These are phyloP conservation scores for Beauveria caledonica DNA, from an alignment of 2,329 filamentous ascomycete species.

Conservation along the genomic window DNA sequence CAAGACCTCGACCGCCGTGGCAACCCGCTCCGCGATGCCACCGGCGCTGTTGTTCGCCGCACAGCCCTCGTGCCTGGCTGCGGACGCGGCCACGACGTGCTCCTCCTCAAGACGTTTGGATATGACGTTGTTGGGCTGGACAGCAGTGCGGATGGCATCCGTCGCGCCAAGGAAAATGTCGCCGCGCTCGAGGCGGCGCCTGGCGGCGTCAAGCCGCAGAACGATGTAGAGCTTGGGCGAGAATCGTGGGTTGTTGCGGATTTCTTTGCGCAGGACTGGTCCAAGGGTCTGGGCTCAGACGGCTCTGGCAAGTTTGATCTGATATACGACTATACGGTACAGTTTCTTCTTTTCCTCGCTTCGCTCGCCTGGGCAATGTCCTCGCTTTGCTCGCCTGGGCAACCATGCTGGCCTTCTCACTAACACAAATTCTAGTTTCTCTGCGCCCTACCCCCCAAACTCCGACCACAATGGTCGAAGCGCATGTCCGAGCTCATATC, in stretches of 20 bases:
- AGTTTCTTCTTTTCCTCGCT: conserved; percentile 13
- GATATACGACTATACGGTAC: conserved; percentile 56
- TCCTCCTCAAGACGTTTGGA: conserved; percentile 64
- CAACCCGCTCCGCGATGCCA: conserved; percentile 18
- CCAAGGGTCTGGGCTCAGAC: conserved; percentile 31
- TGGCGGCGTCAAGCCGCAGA: conserved; percentile 26
- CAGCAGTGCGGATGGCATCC: conserved; percentile 41
- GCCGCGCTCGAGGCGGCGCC: conserved; percentile 30
- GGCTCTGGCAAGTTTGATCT: conserved; percentile 52
- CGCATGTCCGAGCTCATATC: conserved; percentile 43
- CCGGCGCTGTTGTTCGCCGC: conserved; percentile 19
- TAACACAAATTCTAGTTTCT: conserved; percentile 42
- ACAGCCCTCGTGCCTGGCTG: conserved; percentile 71
- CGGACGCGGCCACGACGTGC: conserved; percentile 72
- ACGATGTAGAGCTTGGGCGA: conserved; percentile 36
- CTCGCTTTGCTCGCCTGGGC: background rate
- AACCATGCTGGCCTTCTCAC: background rate
- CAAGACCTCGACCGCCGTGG: conserved; percentile 26
- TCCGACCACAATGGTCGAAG: conserved; percentile 45
- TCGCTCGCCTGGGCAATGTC: background rate
- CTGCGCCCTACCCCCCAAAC: conserved; percentile 48
- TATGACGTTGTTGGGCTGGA: conserved; percentile 75
- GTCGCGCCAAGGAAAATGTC: conserved; percentile 38
- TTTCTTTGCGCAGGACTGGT: conserved; percentile 57
- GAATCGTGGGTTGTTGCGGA: conserved; percentile 53